Evolutionary conservation across 306 rosid species (phyloP), one percentile per base, ranked within the genome.

Genomic region (Glycine tomentella): DNA sequence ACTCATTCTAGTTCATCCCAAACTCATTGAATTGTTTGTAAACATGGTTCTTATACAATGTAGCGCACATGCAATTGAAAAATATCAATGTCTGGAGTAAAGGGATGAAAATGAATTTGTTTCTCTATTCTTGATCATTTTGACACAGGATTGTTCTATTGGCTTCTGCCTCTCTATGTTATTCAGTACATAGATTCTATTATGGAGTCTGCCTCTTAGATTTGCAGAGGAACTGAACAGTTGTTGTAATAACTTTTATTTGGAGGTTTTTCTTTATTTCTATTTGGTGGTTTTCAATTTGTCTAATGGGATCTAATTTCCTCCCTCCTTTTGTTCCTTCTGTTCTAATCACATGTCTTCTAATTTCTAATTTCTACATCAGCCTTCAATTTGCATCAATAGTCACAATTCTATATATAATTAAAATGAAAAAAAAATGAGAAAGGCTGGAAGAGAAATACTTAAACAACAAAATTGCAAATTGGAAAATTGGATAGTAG

Each of bases 1-100:
- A 48, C 15, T 64, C 76, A 40, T 44, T 31, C 4, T 77, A 13
- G 25, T 73, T 65, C 72, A 75, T 81, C 77, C 50, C 9, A 40
- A n/a, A 63, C 45, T 13, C 6, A 45, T 40, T 61, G 14, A 48
- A 38, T 20, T 71, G 12, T 79, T 65, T 65, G 64, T 3, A 49
- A 45, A 33, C 63, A 7, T 25, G 77, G 25, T 63, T 34, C 69
- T 66, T 81, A 33, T 62, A 62, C 67, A 51, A 38, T 20, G 20
- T 48, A 17, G 17, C 62, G 40, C 56, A 20, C 31, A 2, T 81
- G 61, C 34, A 52, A 63, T 68, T 42, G 16, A 36, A 67, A 57
- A 16, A 53, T 16, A 5, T 40, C 50, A 25, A 49, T 53, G n/a
- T 64, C 10, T n/a, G 33, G 42, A 49, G 16, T 61, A n/a, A 72